Evolutionary conservation across 176 grass and related monocot species (phyloP), one percentile per base, ranked within the genome.

Genomic region (Musa troglodytarum): DNA sequence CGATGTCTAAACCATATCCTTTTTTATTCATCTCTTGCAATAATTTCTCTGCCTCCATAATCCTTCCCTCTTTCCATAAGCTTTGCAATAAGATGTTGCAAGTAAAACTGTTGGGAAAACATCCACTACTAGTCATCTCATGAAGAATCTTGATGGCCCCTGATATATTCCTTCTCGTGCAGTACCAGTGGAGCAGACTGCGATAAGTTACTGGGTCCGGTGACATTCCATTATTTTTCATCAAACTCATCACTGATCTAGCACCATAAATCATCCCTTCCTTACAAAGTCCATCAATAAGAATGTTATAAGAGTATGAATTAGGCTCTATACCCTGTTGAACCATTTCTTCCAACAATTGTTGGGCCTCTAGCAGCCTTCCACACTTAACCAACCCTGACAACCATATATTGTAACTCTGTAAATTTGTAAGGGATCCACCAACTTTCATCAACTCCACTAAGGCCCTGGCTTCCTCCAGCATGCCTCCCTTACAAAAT

Each of bases 321-420:
- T 88, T 98, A 75, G 90, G 90, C n/a, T 87, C 82, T 9, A 98
- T 19, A 53, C 94, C 86, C 61, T 98, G 74, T 28, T 82, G 61
- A 11, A 75, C 53, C 94, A 98, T 98, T 77, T 98, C 84, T 73
- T 80, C 75, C 24, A 93, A 78, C 71, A 98, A 54, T 55, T 89
- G 79, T 54, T 78, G 75, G 8, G 88, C 94, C 65, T 91, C 90
- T 2, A 89, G 83, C 4, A 89, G 65, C 67, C 76, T 87, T 50
- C 81, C 86, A 66, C 87, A 82, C 81, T 78, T 93, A 71, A 91
- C 90, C 69, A 98, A 87, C 2, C 88, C 90, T 1, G 84, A 83
- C 85, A 98, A 77, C 90, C 94, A 98, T 76, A 85, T 80, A 75
- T 98, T 98, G 70, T 93, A 98, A 74, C 88, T 98, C 80, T 87